phyloP scores from a whole-genome alignment of 2,329 filamentous ascomycete genomes.

The Apiospora aurea region DNA sequence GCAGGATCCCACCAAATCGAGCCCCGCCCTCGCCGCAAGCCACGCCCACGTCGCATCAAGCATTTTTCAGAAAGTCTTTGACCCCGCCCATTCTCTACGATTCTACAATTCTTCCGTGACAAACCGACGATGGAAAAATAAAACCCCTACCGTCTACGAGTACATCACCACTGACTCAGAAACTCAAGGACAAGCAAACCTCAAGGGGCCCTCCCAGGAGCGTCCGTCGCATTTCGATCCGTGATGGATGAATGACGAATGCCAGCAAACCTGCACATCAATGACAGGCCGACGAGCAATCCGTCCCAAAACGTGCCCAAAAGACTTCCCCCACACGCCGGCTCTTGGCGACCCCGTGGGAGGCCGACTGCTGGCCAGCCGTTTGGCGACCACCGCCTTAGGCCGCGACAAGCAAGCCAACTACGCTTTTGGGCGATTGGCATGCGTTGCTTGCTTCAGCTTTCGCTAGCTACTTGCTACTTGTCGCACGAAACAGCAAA shows the following conservation, averaged over 20 bases:
- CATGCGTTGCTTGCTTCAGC: background rate
- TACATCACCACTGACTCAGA: background rate
- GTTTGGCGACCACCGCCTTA: background rate
- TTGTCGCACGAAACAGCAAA: slow-evolving; percentile 4
- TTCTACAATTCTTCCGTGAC: background rate
- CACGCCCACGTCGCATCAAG: slow-evolving; percentile 5
- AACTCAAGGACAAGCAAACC: background rate
- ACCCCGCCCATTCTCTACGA: too few relatives aligned
- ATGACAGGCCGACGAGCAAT: background rate
- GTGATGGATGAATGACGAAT: background rate
- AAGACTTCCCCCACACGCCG: slow-evolving; percentile 11
- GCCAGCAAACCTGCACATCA: background rate
- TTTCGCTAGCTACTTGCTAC: background rate
- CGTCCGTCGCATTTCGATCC: background rate
- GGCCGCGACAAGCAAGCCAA: slow-evolving; percentile 8
- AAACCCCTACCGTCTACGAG: background rate
- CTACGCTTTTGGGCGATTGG: background rate
- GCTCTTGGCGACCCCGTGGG: slow-evolving; percentile 17
- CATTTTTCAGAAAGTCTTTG: background rate
- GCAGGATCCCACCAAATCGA: background rate
- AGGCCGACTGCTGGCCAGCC: slow-evolving; percentile 16
- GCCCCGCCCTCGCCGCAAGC: slow-evolving; percentile 9
- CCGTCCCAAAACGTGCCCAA: slow-evolving; percentile 8
- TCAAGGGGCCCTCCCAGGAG: too few relatives aligned
- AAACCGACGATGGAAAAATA: background rate